Conservation (phyloP, 768 basidiomycete genomes). For the Termitomyces sp. region DNA sequence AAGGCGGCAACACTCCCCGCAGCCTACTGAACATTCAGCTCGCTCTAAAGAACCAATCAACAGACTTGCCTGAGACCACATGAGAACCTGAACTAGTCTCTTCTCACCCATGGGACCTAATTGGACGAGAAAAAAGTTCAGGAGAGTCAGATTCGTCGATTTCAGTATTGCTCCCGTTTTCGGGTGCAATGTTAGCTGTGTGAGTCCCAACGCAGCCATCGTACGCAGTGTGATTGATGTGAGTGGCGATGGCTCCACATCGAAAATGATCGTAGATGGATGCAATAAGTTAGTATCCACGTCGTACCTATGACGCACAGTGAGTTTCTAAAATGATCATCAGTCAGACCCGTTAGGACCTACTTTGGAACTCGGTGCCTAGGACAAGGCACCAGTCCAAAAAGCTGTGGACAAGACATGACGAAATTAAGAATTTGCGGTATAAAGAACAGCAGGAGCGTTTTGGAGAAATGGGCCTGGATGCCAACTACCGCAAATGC, state of each 20-base stretch:
- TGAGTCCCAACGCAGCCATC: slow-evolving; percentile 59
- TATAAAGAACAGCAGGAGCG: slow-evolving; percentile 91
- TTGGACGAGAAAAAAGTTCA: slow-evolving; percentile 78
- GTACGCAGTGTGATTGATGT: slow-evolving; percentile 50
- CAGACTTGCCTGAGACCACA: slow-evolving; percentile 59
- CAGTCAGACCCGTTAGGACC: slow-evolving; percentile 15
- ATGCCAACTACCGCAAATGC: slow-evolving; percentile 97
- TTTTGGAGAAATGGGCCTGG: slow-evolving; percentile 96
- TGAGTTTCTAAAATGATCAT: not conserved
- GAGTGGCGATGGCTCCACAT: slow-evolving; percentile 47
- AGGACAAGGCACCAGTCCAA: slow-evolving; percentile 90
- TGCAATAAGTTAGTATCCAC: slow-evolving; percentile 66
- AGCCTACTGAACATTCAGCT: slow-evolving; percentile 33
- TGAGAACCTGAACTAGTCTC: slow-evolving; percentile 64
- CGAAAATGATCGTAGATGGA: slow-evolving; percentile 66
- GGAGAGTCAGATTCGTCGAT: slow-evolving; percentile 85
- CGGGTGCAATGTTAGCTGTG: slow-evolving; percentile 53
- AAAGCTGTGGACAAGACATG: slow-evolving; percentile 90
- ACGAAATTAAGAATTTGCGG: slow-evolving; percentile 98
- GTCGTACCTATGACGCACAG: slow-evolving; percentile 53
- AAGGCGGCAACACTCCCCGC: slow-evolving; percentile 80
- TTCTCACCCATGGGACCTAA: slow-evolving; percentile 86
- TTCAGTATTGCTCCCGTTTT: slow-evolving; percentile 55
- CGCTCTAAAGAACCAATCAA: not conserved
- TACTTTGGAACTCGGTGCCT: slow-evolving; percentile 90